A percentile compares a stretch with the other conserved stretches of the same genome.
Evolutionary conservation across 1,284 basidiomycete genomes (phyloP).

Genomic region (Pholiota adiposa): DNA sequence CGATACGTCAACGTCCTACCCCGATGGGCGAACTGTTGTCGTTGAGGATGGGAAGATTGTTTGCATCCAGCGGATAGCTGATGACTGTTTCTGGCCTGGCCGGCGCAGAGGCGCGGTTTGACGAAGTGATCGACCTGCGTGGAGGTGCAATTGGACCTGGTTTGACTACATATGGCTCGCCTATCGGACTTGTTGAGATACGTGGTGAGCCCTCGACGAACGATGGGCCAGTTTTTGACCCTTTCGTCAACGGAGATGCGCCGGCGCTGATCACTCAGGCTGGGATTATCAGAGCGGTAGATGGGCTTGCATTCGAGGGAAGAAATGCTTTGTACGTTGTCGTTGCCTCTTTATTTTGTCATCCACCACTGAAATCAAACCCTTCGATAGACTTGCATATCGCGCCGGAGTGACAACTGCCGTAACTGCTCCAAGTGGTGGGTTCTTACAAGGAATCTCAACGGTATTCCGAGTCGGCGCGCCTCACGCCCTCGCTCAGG

Average conservation of each 20-base stretch:
- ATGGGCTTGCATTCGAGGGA: constrained; percentile 72
- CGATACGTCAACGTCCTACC: neutral
- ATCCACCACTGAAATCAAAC: neutral
- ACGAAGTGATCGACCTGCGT: constrained; percentile 34
- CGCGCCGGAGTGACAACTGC: constrained; percentile 59
- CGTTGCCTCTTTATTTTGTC: neutral
- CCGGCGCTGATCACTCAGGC: constrained; percentile 39
- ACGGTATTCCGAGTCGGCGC: constrained; percentile 66
- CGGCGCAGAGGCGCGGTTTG: neutral
- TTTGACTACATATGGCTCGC: constrained; percentile 61
- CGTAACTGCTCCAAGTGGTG: constrained; percentile 62
- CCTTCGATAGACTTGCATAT: constrained; percentile 53
- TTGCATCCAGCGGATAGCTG: constrained; percentile 12
- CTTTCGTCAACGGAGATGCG: constrained; percentile 39
- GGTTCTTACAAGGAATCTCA: constrained; percentile 64
- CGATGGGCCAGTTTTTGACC: constrained; percentile 64
- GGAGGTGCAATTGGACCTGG: constrained; percentile 49
- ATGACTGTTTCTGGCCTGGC: constrained; percentile 28
- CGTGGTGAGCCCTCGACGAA: constrained; percentile 64
- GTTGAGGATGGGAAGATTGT: constrained; percentile 25
- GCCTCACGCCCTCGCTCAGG: constrained; percentile 55
- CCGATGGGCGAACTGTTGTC: constrained; percentile 13
- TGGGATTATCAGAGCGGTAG: constrained; percentile 59
- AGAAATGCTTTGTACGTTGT: constrained; percentile 65
- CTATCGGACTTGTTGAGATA: constrained; percentile 66